Evolutionary conservation across 192 early-diverging fungal species (phyloP), one percentile per base, ranked within the genome.

Genomic region (Obelidium mucronatum): DNA sequence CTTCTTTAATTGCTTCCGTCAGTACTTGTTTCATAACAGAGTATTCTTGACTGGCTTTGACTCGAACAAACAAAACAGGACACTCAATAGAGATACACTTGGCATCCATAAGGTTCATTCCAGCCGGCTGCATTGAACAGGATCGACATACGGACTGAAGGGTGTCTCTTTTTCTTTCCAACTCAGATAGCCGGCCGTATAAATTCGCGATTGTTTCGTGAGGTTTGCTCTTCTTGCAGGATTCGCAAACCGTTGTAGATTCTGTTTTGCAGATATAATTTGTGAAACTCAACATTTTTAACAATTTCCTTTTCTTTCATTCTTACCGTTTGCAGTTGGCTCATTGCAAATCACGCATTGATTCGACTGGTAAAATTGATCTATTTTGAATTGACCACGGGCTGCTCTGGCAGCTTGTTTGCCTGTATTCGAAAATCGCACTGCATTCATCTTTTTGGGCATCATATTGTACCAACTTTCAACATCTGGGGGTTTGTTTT

Each of bases 391-490:
- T 69, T 69, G 63, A 52, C 52, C 74, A 31, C 63, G 30, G 31
- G 28, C 39, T 67, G 53, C 13, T 54, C 70, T 51, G 34, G 13
- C 2, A 15, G 67, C 54, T 67, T 77, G 69, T 44, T 64, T 28
- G 0, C 70, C 13, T 24, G 48, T 22, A 42, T 35, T 30, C 3
- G 81, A 48, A 69, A 83, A 81, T 0, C 83, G 80, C 5, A 80
- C 75, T 1, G 84, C 88, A 71, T 80, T 78, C 17, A 85, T 75
- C 5, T 83, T 76, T 62, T 91, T 81, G 3, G 93, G 93, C 92
- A 94, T 93, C 34, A 88, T 84, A 51, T 89, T 79, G 75, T 84
- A 94, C 93, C 93, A 94, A 1, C 77, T 73, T 48, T 82, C 80
- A 34, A 94, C 79, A 86, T 93, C 93, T 87, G 58, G 17, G 4